Base-by-base conservation (phyloP, 805 yeast genomes). In the Hanseniaspora pseudoguilliermondii region DNA sequence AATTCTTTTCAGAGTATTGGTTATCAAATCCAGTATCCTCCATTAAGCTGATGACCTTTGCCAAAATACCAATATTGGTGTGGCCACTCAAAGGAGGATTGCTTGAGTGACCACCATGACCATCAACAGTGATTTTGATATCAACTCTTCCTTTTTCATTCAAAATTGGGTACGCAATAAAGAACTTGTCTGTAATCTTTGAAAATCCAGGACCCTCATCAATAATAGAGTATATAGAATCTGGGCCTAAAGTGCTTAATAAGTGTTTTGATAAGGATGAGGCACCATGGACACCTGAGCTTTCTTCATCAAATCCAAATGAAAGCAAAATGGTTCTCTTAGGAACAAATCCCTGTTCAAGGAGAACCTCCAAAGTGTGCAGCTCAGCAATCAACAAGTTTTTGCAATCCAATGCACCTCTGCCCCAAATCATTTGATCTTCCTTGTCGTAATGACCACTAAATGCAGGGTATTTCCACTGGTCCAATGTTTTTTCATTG, bases 221-320 rank as follows among this genome's bases (percentile, higher is more conserved):
- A n/a, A 86, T 67, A 49, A 87, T 70, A 20, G 83, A 74, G 59
- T 78, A 78, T 35, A 86, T 60, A 0, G 83, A 75, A 58, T 86
- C 73, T 29, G 66, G 61, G 7, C 95, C 95, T 62, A 79, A 82
- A 55, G 74, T 73, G 23, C 76, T 72, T 32, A 71, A 67, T 21
- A 87, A 63, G 57, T 68, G 69, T 41, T 73, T 59, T 11, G 76
- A 73, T 20, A 86, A 55, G 11, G 57, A 55, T 1, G 64, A 60
- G 7, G 95, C 95, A 52, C 90, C 90, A 20, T 73, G 68, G 13
- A 63, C 60, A 9, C 93, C 93, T 46, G 77, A 72, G 15, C 80
- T 74, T 65, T 87, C 95, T 70, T 86, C 95, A 64, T 87, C 95
- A 61, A 79, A 84, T 1, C 95, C 95, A 63, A 82, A 79, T 0